Evolutionary conservation across 2,329 filamentous ascomycete genomes (phyloP).

Genomic region (Cercospora sp.): DNA sequence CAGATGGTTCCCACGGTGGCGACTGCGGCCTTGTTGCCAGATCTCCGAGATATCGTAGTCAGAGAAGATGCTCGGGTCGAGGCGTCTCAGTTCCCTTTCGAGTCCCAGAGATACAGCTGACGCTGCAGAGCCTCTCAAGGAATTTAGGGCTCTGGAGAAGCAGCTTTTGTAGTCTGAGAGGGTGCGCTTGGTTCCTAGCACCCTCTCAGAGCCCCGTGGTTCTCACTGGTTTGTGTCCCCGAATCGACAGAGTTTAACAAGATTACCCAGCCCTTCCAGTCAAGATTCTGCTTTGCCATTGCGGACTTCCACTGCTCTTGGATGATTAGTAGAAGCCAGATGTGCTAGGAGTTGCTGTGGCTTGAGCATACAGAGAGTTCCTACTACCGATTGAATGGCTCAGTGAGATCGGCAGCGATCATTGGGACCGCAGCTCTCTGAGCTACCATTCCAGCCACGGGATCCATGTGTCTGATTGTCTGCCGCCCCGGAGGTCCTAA

Average conservation of each 20-base stretch:
- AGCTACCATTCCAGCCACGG: neutral
- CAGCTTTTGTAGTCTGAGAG: no score
- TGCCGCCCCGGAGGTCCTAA: neutral
- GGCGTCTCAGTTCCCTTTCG: no score
- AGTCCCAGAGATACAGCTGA: no score
- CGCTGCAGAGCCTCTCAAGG: no score
- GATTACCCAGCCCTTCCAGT: neutral
- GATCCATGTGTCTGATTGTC: neutral
- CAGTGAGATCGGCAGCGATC: neutral
- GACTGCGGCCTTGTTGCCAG: fast-evolving
- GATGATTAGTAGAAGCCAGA: no score
- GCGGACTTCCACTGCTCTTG: no score
- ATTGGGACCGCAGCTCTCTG: neutral
- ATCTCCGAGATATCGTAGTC: neutral
- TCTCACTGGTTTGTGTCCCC: neutral
- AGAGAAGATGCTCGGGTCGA: neutral
- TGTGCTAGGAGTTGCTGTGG: no score
- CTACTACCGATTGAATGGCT: neutral
- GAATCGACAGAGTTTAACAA: neutral
- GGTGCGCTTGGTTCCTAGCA: no score
- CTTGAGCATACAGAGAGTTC: neutral
- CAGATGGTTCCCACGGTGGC: neutral
- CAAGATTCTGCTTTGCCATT: no score
- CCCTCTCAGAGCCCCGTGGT: no score
- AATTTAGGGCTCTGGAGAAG: no score